Evolutionary conservation across 306 rosid genomes (phyloP), one percentile per base, ranked within the genome.

Genomic region (Ammopiptanthus mongolicus): DNA sequence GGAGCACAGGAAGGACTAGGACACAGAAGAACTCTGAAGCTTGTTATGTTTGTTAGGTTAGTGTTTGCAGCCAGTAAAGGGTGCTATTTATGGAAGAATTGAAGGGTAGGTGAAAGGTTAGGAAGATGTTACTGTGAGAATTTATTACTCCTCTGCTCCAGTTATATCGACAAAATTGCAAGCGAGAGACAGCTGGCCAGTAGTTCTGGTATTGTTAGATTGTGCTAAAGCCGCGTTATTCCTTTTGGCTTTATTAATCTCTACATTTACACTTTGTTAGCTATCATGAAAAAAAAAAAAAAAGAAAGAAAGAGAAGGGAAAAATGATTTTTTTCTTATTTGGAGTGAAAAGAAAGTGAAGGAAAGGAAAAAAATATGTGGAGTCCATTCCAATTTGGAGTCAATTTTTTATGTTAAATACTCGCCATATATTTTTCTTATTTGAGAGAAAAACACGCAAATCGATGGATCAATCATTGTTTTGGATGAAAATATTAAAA

Each of bases 191-290:
- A 73, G 58, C 77, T 73, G 68, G 58, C 53, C 37, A 0, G 62
- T 61, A 68, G 71, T 41, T 48, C 29, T 22, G 70, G 81, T 67
- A 34, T 75, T 78, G 65, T 56, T 18, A 4, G 55, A 60, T 78
- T 37, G 62, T 55, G 61, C 5, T 13, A 8, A 55, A 21, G 7
- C 33, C 61, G 61, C 61, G 59, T 52, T 52, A 12, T 19, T 52
- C 59, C 28, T 52, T 19, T 52, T 52, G 28, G 28, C 28, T 19
- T 8, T 52, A 19, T 19, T 8, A 19, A 21, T 19, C 29, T 52
- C 13, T 52, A 7, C 6, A 14, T 47, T 14, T n/a, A n/a, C n/a
- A n/a, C n/a, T n/a, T n/a, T n/a, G n/a, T n/a, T n/a, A n/a, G n/a
- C n/a, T n/a, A n/a, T n/a, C n/a, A n/a, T n/a, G n/a, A n/a, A n/a